Conservation (phyloP, 768 basidiomycete species). For the Phaffia australis region DNA sequence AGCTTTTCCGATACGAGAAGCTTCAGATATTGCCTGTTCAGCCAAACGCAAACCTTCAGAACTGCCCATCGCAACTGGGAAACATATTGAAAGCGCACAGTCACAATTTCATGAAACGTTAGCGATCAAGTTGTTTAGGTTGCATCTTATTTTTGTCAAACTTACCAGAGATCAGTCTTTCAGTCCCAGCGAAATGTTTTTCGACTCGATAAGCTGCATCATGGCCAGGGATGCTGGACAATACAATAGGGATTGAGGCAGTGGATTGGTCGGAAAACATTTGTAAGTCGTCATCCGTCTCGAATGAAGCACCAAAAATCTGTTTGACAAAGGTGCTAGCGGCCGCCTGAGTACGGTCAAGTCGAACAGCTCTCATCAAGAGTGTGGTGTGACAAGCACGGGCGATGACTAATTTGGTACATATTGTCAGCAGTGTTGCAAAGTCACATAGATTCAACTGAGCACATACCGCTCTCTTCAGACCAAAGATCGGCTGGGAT, state of each 20-base stretch:
- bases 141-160: not conserved
- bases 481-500: constrained; percentile 10
- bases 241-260: constrained; percentile 69
- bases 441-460: not conserved
- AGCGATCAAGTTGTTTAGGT: not conserved
- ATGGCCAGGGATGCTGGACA: constrained; percentile 89
- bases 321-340: constrained; percentile 60
- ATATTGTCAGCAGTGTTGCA: not conserved
- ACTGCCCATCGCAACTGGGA: constrained; percentile 83
- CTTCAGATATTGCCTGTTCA: constrained; percentile 87
- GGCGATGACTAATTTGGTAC: constrained; percentile 6
- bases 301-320: constrained; percentile 73
- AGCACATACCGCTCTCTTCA: constrained; percentile 10
- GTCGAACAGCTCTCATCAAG: constrained; percentile 79
- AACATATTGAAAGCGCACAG: not conserved
- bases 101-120: not conserved
- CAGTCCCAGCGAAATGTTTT: constrained; percentile 52
- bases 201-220: constrained; percentile 98
- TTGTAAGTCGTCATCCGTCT: constrained; percentile 64
- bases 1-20: constrained; percentile 88
- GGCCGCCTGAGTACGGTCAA: constrained; percentile 79
- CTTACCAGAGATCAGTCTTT: constrained; percentile 19
- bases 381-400: constrained; percentile 42
- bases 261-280: constrained; percentile 64
- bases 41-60: constrained; percentile 93